Percentiles rank a stretch among this genome's conserved stretches.
Evolutionary conservation across 2,329 filamentous ascomycete species (phyloP).

Genomic region (Xylaria arbuscula): DNA sequence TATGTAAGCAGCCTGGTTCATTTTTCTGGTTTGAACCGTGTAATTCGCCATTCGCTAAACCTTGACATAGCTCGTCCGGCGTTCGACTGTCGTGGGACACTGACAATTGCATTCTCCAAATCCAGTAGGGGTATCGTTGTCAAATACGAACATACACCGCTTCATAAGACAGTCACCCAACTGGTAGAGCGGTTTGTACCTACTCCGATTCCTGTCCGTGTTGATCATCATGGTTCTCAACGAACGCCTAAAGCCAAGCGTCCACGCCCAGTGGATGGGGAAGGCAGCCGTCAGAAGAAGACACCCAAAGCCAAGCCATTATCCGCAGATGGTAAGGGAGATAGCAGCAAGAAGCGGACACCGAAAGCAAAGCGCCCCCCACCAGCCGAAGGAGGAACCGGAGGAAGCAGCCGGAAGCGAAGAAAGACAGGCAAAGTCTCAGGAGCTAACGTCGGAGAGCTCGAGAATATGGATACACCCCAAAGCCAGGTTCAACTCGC

Average conservation of each 20-base stretch:
- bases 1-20: slow-evolving; percentile 52
- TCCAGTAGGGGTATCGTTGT: slow-evolving; percentile 60
- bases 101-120: slow-evolving; percentile 63
- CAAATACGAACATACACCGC: slow-evolving; percentile 66
- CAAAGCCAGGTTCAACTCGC: slow-evolving; percentile 35
- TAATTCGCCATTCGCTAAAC: slow-evolving; percentile 37
- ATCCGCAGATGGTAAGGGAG: slow-evolving; percentile 43
- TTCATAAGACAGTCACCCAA: slow-evolving; percentile 67
- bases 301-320: slow-evolving; percentile 47
- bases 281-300: slow-evolving; percentile 36
- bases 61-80: slow-evolving; percentile 62
- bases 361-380: slow-evolving; percentile 47
- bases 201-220: slow-evolving; percentile 49
- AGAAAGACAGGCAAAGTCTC: slow-evolving; percentile 45
- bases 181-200: slow-evolving; percentile 61
- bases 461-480: slow-evolving; percentile 14
- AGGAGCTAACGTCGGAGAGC: slow-evolving; percentile 37
- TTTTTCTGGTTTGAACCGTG: not conserved
- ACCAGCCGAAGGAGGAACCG: slow-evolving; percentile 45
- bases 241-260: slow-evolving; percentile 48
- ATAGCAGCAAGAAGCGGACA: slow-evolving; percentile 41
- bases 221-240: slow-evolving; percentile 39
- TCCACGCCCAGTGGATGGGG: slow-evolving; percentile 46
- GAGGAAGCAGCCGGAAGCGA: slow-evolving; percentile 46
- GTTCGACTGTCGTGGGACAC: slow-evolving; percentile 67